These are phyloP conservation scores for Euphorbia celastroides DNA, from an alignment of 441 rosid genomes.

Conservation along the genomic window DNA sequence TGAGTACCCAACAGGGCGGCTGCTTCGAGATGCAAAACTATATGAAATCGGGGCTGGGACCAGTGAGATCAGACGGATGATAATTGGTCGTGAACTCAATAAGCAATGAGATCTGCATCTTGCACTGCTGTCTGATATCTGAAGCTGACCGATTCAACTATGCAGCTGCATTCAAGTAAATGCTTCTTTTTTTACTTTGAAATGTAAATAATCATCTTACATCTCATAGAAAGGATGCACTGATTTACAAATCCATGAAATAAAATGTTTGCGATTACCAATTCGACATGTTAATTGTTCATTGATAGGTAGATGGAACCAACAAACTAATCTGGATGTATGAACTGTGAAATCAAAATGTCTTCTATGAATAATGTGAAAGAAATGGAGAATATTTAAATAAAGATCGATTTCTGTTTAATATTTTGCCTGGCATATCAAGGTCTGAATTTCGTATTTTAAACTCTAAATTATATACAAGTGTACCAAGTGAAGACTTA, in stretches of 20 bases:
- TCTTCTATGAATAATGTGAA: background rate
- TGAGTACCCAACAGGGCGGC: constrained; percentile 83
- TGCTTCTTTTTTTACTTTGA: background rate
- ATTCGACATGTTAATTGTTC: background rate
- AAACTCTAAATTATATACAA: too few relatives aligned
- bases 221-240: background rate
- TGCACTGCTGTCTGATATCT: background rate
- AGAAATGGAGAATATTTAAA: too few relatives aligned
- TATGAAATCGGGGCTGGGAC: constrained; percentile 97
- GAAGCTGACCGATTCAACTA: background rate
- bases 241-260: background rate
- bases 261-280: background rate
- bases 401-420: too few relatives aligned
- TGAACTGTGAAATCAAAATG: too few relatives aligned
- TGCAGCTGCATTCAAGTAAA: background rate
- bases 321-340: background rate
- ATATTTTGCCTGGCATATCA: too few relatives aligned
- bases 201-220: constrained; percentile 10
- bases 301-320: background rate
- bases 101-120: constrained; percentile 33
- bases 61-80: constrained; percentile 88
- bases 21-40: constrained; percentile 88
- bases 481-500: too few relatives aligned
- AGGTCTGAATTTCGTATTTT: too few relatives aligned
- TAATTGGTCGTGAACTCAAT: constrained; percentile 85